Evolutionary conservation across 148 eudicot species (phyloP).

Genomic region (Gaultheria prostrata): DNA sequence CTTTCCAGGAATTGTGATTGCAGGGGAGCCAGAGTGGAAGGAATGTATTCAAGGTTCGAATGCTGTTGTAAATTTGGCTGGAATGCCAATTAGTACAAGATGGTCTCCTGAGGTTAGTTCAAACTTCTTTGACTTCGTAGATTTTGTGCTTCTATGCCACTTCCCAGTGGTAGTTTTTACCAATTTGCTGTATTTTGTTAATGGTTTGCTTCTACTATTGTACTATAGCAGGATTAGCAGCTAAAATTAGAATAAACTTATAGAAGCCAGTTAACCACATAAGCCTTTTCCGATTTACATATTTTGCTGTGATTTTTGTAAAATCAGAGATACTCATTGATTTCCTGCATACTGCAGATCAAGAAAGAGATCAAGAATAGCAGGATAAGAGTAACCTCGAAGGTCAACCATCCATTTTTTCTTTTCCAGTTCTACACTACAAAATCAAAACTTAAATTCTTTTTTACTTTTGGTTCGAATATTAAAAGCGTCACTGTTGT

Average conservation of each 20-base stretch:
- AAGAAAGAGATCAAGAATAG: conserved; percentile 94
- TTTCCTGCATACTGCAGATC: conserved; percentile 42
- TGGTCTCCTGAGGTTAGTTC: conserved; percentile 90
- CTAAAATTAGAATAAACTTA: not conserved
- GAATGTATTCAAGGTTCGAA: conserved; percentile 78
- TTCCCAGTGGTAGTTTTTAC: not conserved
- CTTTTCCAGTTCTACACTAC: not conserved
- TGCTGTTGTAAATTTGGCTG: conserved; percentile 95
- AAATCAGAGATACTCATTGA: not conserved
- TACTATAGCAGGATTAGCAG: not conserved
- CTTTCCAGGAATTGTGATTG: conserved; percentile 84
- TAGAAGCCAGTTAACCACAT: not conserved
- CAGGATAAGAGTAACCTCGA: conserved; percentile 87
- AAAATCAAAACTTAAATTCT: not conserved
- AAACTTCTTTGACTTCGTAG: not conserved
- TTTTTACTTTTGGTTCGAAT: not conserved
- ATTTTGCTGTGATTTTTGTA: not conserved
- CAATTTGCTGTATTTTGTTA: not conserved
- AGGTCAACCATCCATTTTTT: conserved; percentile 43
- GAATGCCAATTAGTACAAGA: conserved; percentile 94
- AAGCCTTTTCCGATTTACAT: not conserved
- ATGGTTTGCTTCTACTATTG: not conserved
- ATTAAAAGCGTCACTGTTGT: not conserved
- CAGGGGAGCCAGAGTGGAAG: conserved; percentile 87
- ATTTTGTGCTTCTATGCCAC: conserved; percentile 3